Conservation (phyloP, 2,329 filamentous ascomycete genomes). For the Periconia sp. region DNA sequence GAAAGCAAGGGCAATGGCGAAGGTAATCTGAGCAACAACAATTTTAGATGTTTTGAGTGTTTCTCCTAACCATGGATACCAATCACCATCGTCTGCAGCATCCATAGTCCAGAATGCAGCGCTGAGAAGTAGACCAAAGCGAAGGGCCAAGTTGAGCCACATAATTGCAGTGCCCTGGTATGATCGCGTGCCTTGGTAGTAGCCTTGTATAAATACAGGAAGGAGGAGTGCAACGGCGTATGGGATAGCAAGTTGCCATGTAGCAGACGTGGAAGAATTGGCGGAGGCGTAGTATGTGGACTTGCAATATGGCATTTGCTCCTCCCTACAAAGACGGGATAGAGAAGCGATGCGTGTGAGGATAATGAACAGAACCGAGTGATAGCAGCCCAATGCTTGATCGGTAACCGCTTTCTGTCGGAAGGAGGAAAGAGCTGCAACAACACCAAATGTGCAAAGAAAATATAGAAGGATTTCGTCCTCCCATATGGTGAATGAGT, state of each 20-base stretch:
- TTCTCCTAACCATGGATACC: slow-evolving; percentile 61
- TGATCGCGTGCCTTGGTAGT: slow-evolving; percentile 78
- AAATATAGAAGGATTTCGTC: slow-evolving; percentile 93
- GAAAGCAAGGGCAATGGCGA: slow-evolving; percentile 79
- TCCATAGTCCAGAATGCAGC: slow-evolving; percentile 88
- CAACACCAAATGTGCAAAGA: slow-evolving; percentile 80
- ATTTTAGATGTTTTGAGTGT: slow-evolving; percentile 74
- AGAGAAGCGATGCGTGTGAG: slow-evolving; percentile 80
- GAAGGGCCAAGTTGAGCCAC: slow-evolving; percentile 82
- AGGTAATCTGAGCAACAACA: slow-evolving; percentile 75
- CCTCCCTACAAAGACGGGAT: slow-evolving; percentile 91
- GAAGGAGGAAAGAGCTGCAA: slow-evolving; percentile 74
- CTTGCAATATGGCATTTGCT: slow-evolving; percentile 95
- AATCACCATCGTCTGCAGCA: slow-evolving; percentile 81
- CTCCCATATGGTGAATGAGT: slow-evolving; percentile 99
- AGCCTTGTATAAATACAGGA: slow-evolving; percentile 75
- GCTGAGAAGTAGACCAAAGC: slow-evolving; percentile 71
- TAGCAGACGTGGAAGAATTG: slow-evolving; percentile 86
- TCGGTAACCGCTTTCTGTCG: slow-evolving; percentile 68
- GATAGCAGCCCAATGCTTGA: slow-evolving; percentile 75
- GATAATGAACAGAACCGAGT: slow-evolving; percentile 80
- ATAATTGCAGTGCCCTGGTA: slow-evolving; percentile 83
- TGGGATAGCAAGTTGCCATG: slow-evolving; percentile 84
- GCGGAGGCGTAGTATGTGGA: slow-evolving; percentile 95
- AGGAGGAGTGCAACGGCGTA: slow-evolving; percentile 71